Conservation (phyloP, 2,329 filamentous ascomycete genomes). For the Exophiala sp. region DNA sequence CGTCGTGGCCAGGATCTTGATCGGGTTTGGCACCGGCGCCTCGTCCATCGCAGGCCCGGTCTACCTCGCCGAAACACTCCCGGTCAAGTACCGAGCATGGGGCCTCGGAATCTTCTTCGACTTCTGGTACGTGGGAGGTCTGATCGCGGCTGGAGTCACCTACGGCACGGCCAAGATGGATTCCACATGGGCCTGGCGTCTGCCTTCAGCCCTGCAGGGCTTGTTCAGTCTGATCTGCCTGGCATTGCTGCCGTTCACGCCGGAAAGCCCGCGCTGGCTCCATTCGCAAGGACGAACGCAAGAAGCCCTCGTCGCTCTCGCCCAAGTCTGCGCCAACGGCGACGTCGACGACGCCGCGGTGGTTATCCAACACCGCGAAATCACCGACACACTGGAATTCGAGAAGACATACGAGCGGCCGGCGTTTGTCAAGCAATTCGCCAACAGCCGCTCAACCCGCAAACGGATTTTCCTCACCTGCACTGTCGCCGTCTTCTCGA, state of each 20-base stretch:
- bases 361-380: slow-evolving; percentile 12
- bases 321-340: slow-evolving; percentile 13
- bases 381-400: slow-evolving; percentile 18
- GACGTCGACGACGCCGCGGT: slow-evolving; percentile 13
- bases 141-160: slow-evolving; percentile 47
- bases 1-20: slow-evolving; percentile 42
- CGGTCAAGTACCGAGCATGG: slow-evolving; percentile 10
- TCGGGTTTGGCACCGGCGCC: slow-evolving; percentile 44
- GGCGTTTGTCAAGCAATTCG: slow-evolving; percentile 7
- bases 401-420: slow-evolving; percentile 13
- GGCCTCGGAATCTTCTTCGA: slow-evolving; percentile 22
- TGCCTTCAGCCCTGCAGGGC: slow-evolving; percentile 42
- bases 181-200: slow-evolving; percentile 45
- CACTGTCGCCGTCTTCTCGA: slow-evolving; percentile 15
- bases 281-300: slow-evolving; percentile 23
- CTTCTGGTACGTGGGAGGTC: slow-evolving; percentile 32
- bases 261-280: slow-evolving; percentile 41
- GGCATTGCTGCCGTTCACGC: slow-evolving; percentile 42
- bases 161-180: slow-evolving; percentile 36
- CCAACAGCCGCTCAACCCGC: slow-evolving; percentile 9
- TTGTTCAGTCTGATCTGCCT: slow-evolving; percentile 39
- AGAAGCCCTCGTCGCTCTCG: slow-evolving; percentile 23
- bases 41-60: slow-evolving; percentile 43
- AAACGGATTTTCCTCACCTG: slow-evolving; percentile 13
- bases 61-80: slow-evolving; percentile 45